Evolutionary conservation across 2,329 filamentous ascomycete genomes (phyloP).

Genomic region (Berkeleyomyces rouxiae): DNA sequence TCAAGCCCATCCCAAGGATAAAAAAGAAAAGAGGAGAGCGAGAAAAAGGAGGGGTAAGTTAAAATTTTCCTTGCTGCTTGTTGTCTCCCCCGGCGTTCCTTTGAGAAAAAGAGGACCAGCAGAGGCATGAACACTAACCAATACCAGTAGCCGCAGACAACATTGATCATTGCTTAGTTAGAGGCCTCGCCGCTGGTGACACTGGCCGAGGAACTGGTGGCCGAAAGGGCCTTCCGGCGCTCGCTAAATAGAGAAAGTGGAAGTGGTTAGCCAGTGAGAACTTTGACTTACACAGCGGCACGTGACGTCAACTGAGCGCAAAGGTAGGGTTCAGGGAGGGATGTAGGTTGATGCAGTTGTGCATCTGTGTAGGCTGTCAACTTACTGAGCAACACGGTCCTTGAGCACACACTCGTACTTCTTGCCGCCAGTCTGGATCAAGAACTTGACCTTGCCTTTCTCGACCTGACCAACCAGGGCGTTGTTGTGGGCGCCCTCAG

Average conservation of each 20-base stretch:
- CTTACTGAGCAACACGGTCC: slow-evolving; percentile 30
- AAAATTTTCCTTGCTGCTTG: slow-evolving; percentile 1
- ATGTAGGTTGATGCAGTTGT: too few relatives aligned
- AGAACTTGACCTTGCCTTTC: slow-evolving; percentile 28
- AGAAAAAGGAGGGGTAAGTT: neutral
- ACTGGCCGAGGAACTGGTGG: slow-evolving; percentile 22
- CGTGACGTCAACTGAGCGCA: neutral
- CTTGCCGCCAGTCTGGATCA: slow-evolving; percentile 27
- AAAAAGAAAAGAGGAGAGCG: neutral
- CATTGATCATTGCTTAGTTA: neutral
- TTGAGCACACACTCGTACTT: slow-evolving; percentile 26
- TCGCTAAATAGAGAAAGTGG: slow-evolving; percentile 20
- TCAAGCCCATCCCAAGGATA: neutral
- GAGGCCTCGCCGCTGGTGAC: slow-evolving; percentile 1
- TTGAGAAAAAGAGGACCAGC: neutral
- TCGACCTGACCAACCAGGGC: slow-evolving; percentile 21
- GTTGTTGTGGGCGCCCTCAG: slow-evolving; percentile 7
- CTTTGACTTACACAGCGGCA: neutral
- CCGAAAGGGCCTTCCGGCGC: slow-evolving; percentile 25
- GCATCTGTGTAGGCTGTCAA: slow-evolving; percentile 1
- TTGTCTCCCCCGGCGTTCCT: neutral
- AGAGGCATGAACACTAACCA: neutral
- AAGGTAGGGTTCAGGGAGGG: too few relatives aligned
- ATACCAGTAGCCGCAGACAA: neutral
- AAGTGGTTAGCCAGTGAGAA: neutral